A percentile compares a stretch with the other conserved stretches of the same genome.
phyloP scores from a whole-genome alignment of 805 yeast genomes.

The Zygosaccharomyces pseudorouxii region DNA sequence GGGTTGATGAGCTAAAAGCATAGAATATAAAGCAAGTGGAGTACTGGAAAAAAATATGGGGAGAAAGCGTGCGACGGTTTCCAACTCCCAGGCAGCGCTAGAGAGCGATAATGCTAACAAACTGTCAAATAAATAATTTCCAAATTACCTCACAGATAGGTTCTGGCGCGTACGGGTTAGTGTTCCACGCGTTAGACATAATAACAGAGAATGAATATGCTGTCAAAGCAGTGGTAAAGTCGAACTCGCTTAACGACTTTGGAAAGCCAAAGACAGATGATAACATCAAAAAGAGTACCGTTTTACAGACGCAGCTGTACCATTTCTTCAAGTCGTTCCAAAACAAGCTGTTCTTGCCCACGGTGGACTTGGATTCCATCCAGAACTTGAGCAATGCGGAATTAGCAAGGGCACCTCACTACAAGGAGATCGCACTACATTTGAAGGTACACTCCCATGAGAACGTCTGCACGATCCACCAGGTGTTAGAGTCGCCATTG shows the following conservation, averaged over 20 bases:
- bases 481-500: conserved; percentile 57
- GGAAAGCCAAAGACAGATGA: conserved; percentile 15
- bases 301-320: conserved; percentile 27
- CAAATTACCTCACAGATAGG: conserved; percentile 40
- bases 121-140: conserved; percentile 41
- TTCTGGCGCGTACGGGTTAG: conserved; percentile 82
- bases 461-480: conserved; percentile 69
- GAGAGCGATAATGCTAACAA: conserved; percentile 10
- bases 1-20: background rate
- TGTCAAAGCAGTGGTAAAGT: conserved; percentile 62
- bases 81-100: too few relatives aligned
- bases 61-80: background rate
- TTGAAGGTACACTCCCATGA: conserved; percentile 72
- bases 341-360: conserved; percentile 23
- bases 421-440: conserved; percentile 72
- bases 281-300: conserved; percentile 23
- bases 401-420: conserved; percentile 33
- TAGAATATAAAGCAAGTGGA: background rate
- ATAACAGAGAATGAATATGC: conserved; percentile 53
- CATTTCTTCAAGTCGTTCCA: conserved; percentile 25
- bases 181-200: conserved; percentile 61
- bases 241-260: conserved; percentile 31
- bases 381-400: conserved; percentile 35
- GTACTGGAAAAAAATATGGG: background rate
- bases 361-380: conserved; percentile 28